These are phyloP conservation scores for Prunus mongolica DNA, from an alignment of 306 rosid genomes.

Conservation along the genomic window DNA sequence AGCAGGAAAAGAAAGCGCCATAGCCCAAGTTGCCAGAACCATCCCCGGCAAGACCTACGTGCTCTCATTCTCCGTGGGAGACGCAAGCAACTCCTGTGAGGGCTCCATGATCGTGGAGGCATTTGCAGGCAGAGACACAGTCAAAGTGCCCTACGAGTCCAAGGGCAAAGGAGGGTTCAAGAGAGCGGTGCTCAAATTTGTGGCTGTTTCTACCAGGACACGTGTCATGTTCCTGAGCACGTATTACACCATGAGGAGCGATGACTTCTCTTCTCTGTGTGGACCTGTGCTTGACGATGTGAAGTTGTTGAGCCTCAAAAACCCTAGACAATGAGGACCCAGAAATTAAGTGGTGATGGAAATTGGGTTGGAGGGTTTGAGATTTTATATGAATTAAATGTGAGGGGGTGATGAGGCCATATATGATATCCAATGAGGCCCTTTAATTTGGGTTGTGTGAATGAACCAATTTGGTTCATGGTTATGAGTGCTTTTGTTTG, in stretches of 20 bases:
- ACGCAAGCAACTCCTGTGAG: constrained; percentile 82
- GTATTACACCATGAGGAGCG: constrained; percentile 84
- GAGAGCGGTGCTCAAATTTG: constrained; percentile 67
- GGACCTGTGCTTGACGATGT: constrained; percentile 96
- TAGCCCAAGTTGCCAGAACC: constrained; percentile 83
- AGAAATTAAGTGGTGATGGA: background rate
- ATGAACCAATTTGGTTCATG: background rate
- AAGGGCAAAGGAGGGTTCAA: constrained; percentile 89
- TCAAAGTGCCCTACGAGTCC: constrained; percentile 85
- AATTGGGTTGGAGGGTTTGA: background rate
- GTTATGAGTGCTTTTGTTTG: background rate
- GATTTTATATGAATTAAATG: background rate
- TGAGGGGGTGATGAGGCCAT: constrained; percentile 5
- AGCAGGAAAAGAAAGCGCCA: constrained; percentile 94
- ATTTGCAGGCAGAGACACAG: constrained; percentile 63
- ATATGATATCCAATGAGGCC: background rate
- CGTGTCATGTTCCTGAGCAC: constrained; percentile 81
- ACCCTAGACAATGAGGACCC: constrained; percentile 26
- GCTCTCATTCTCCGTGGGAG: constrained; percentile 76
- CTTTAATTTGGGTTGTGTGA: background rate
- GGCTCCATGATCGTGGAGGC: constrained; percentile 92
- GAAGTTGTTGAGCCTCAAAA: constrained; percentile 61
- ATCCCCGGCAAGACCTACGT: constrained; percentile 62
- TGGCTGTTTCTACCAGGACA: constrained; percentile 53
- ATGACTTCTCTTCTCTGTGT: constrained; percentile 87